Percentiles rank a stretch among this genome's conserved stretches.
phyloP scores from a whole-genome alignment of 805 yeast species.

The Nakazawaea siamensis region DNA sequence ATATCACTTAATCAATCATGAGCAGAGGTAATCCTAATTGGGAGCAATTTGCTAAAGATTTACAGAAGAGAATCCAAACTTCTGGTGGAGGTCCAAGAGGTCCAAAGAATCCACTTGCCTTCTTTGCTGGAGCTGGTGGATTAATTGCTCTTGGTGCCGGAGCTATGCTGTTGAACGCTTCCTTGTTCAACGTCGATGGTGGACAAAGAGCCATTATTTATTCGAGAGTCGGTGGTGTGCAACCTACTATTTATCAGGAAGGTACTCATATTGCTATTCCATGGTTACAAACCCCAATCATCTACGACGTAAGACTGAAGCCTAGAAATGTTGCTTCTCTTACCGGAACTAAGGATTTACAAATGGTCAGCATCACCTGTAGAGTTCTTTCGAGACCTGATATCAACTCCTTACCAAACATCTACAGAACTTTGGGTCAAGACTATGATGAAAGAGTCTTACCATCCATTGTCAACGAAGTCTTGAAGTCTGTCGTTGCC shows the following conservation, averaged over 20 bases:
- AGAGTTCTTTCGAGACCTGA: constrained; percentile 92
- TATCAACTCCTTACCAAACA: constrained; percentile 65
- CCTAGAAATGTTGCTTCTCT: constrained; percentile 94
- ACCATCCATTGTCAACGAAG: constrained; percentile 98
- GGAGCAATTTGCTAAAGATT: constrained; percentile 41
- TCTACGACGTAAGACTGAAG: constrained; percentile 93
- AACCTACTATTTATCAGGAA: constrained; percentile 74
- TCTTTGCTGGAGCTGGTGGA: constrained; percentile 60
- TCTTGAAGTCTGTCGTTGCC: constrained; percentile 92
- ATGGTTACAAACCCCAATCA: constrained; percentile 88
- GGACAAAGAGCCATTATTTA: constrained; percentile 97
- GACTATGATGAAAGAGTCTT: constrained; percentile 96
- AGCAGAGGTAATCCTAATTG: constrained; percentile 34
- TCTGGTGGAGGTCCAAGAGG: constrained; percentile 23
- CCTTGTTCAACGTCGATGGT: constrained; percentile 89
- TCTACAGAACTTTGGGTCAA: constrained; percentile 85
- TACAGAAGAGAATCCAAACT: constrained; percentile 36
- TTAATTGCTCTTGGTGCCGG: constrained; percentile 51
- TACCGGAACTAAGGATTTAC: constrained; percentile 97
- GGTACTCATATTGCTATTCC: constrained; percentile 95
- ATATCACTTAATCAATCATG: constrained; percentile 3
- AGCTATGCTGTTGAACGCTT: constrained; percentile 40
- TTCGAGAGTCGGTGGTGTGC: constrained; percentile 80
- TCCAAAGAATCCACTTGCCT: constrained; percentile 36
- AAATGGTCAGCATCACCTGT: constrained; percentile 99